Base-by-base conservation (phyloP, 352 stramenopile genomes). In the Pythium myriotylum region DNA sequence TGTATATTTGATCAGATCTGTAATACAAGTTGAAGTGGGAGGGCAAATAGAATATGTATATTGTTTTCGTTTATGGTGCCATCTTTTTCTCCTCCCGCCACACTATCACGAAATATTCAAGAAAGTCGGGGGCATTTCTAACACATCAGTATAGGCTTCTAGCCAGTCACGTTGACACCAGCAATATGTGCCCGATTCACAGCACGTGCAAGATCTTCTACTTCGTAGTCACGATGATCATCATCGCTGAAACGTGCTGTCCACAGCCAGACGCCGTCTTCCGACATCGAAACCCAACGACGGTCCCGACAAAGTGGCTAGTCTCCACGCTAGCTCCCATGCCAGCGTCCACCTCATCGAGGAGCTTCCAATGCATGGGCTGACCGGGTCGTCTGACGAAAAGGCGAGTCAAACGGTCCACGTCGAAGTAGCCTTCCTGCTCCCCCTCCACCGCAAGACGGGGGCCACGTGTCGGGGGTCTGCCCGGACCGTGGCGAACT, bases 291-390 rank as follows among this genome's bases (percentile, higher is more conserved):
- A 49, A 29, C 42, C 13, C 14, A 22, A 27, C 23, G 3, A 49
- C 42, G 13, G 42, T 49, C 4, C 42, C 42, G 42, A 49, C 42
- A 27, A 49, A 49, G 42, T 49, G 24, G n/a, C 13, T 19, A 23
- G 20, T 27, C 20, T 49, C 17, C 4, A 27, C 23, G n/a, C 42
- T 5, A 14, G 14, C 39, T 45, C n/a, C 4, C 8, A 13, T 49
- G 4, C 20, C 4, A 4, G 27, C 20, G 6, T 49, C 42, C 13
- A 49, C 24, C 13, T 49, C 42, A 19, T 49, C 42, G 16, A 49
- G 3, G 42, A 49, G 6, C 4, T 19, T 13, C 42, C 42, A 49
- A 19, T 49, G 24, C 3, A 49, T 13, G 5, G 42, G 42, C 16
- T 10, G 8, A 4, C 42, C 42, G 10, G 42, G 42, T 13, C n/a